Percentiles rank a stretch among this genome's conserved stretches.
phyloP scores from a whole-genome alignment of 2,329 filamentous ascomycete species.

The Penicillium concentricum region DNA sequence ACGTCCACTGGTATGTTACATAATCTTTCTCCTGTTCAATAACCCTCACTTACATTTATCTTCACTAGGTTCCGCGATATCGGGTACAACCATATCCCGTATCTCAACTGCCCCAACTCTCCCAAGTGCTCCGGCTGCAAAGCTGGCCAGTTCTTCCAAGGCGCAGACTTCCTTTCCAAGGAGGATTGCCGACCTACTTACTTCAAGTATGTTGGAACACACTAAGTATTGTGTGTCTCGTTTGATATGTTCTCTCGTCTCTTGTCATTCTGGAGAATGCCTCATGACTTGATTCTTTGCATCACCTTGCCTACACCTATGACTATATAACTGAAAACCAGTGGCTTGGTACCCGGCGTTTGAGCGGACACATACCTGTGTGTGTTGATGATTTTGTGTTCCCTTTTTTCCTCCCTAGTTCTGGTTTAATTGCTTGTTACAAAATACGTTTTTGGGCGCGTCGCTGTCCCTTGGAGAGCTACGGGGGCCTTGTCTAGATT shows the following conservation, averaged over 20 bases:
- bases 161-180: constrained; percentile 77
- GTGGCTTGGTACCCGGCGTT: constrained; percentile 26
- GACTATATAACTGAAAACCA: constrained; percentile 23
- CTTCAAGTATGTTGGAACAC: constrained; percentile 92
- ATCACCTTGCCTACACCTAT: constrained; percentile 25
- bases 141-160: constrained; percentile 85
- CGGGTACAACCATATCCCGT: constrained; percentile 96
- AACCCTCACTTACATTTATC: constrained; percentile 2
- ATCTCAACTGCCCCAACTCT: constrained; percentile 97
- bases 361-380: constrained; percentile 27
- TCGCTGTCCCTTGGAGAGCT: constrained; percentile 14
- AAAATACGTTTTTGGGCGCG: constrained; percentile 20
- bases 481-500: constrained; percentile 23
- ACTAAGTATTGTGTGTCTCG: constrained; percentile 47
- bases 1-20: constrained; percentile 79
- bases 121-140: constrained; percentile 87
- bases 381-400: constrained; percentile 23
- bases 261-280: constrained; percentile 14
- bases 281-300: constrained; percentile 20
- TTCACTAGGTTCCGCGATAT: constrained; percentile 92
- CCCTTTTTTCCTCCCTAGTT: constrained; percentile 3
- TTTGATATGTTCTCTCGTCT: constrained; percentile 8
- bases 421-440: constrained; percentile 6
- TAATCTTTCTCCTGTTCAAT: not conserved
- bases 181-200: constrained; percentile 95